These are phyloP conservation scores for Lactarius trivialis DNA, from an alignment of 768 basidiomycete species.

Conservation along the genomic window DNA sequence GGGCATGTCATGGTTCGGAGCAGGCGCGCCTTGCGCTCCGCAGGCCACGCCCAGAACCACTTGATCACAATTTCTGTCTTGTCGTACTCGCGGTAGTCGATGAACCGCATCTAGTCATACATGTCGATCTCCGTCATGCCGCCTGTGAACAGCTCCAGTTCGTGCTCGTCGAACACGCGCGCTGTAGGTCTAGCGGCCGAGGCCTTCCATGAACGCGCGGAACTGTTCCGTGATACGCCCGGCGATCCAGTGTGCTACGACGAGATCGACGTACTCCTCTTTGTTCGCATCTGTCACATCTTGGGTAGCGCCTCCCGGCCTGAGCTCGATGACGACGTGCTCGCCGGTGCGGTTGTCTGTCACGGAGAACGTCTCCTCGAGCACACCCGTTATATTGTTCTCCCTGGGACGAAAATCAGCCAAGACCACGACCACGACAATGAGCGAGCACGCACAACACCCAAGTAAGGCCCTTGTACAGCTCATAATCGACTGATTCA, in stretches of 20 bases:
- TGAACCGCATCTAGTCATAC: slow-evolving; percentile 92
- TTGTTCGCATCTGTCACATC: slow-evolving; percentile 71
- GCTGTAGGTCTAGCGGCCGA: slow-evolving; percentile 77
- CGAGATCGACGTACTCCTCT: slow-evolving; percentile 66
- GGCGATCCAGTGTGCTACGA: slow-evolving; percentile 80
- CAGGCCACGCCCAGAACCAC: slow-evolving; percentile 98
- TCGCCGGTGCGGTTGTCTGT: slow-evolving; percentile 76
- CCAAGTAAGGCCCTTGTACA: slow-evolving; percentile 64
- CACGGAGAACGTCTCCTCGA: slow-evolving; percentile 66
- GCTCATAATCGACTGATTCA: slow-evolving; percentile 60
- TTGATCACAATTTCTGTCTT: slow-evolving; percentile 84
- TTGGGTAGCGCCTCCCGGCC: slow-evolving; percentile 51
- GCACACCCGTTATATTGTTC: slow-evolving; percentile 67
- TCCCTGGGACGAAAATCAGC: slow-evolving; percentile 37
- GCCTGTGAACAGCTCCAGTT: slow-evolving; percentile 83
- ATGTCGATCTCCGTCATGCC: slow-evolving; percentile 56
- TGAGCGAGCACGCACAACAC: slow-evolving; percentile 52
- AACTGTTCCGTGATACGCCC: slow-evolving; percentile 80
- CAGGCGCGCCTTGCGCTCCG: slow-evolving; percentile 80
- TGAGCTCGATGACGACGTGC: slow-evolving; percentile 50
- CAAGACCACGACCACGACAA: not conserved
- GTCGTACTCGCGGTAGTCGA: slow-evolving; percentile 84
- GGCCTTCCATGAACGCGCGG: slow-evolving; percentile 77
- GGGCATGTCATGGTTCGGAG: slow-evolving; percentile 87
- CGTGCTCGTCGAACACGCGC: slow-evolving; percentile 88